Evolutionary conservation across 1,139 yeast genomes (phyloP).

Genomic region (Pichia sp.): DNA sequence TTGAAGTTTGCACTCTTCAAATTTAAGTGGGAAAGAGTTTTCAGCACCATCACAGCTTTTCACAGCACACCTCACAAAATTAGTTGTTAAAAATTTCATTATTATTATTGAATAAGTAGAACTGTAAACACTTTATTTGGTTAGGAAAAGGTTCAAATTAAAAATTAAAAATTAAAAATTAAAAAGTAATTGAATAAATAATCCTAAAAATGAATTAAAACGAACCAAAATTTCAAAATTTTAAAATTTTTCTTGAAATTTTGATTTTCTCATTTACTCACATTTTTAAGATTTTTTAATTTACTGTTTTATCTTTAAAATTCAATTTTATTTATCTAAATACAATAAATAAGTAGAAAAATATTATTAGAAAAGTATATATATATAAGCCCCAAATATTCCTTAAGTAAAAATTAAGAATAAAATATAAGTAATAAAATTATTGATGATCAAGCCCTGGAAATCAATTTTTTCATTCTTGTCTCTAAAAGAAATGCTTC

Average conservation of each 20-base stretch:
- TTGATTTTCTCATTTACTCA: not conserved
- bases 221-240: too few species aligned
- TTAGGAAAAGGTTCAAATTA: accelerated
- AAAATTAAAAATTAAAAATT: too few species aligned
- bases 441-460: not conserved
- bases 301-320: not conserved
- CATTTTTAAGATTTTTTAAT: not conserved
- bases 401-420: not conserved
- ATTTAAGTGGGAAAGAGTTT: slow-evolving; percentile 76
- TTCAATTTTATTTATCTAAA: too few species aligned
- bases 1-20: slow-evolving; percentile 63
- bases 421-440: too few species aligned
- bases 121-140: too few species aligned
- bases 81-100: slow-evolving; percentile 92
- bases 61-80: slow-evolving; percentile 92
- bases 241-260: too few species aligned
- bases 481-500: slow-evolving; percentile 6
- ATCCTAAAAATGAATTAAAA: not conserved
- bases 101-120: not conserved
- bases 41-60: slow-evolving; percentile 69
- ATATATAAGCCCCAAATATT: not conserved
- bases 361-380: not conserved
- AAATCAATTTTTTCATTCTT: slow-evolving; percentile 1
- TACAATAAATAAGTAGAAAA: too few species aligned
- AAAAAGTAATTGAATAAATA: not conserved